A percentile compares a stretch with the other conserved stretches of the same genome.
These are phyloP conservation scores for Microcera coccophila DNA, from an alignment of 2,329 filamentous ascomycete genomes.

Conservation along the genomic window DNA sequence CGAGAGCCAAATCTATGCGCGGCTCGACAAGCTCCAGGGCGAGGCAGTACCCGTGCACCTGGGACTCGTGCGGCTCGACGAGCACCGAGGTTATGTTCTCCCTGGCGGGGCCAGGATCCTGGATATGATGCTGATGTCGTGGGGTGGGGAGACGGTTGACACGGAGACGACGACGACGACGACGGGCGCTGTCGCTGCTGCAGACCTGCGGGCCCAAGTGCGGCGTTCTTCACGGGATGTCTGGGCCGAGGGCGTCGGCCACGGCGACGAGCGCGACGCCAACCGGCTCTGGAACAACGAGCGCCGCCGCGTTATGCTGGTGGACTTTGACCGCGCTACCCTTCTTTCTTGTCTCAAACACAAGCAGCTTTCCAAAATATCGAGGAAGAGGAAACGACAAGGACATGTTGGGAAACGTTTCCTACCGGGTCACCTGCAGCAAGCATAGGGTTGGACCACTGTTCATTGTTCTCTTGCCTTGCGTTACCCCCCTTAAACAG, in stretches of 20 bases:
- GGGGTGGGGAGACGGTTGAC: slow-evolving; percentile 14
- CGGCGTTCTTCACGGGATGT: slow-evolving; percentile 12
- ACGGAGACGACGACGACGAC: background rate
- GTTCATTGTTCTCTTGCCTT: background rate
- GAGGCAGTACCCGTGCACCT: slow-evolving; percentile 17
- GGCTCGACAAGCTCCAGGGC: slow-evolving; percentile 19
- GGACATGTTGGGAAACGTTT: slow-evolving; percentile 2
- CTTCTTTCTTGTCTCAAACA: slow-evolving; percentile 4
- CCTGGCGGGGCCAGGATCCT: slow-evolving; percentile 12
- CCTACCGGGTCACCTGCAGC: slow-evolving; percentile 3
- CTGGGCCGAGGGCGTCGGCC: slow-evolving; percentile 13
- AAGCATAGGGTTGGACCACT: slow-evolving; percentile 3
- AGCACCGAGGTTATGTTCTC: slow-evolving; percentile 14
- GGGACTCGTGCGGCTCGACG: slow-evolving; percentile 9
- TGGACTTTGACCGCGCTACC: slow-evolving; percentile 18
- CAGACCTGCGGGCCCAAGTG: slow-evolving; percentile 3
- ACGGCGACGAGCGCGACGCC: slow-evolving; percentile 15
- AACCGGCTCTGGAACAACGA: slow-evolving; percentile 23
- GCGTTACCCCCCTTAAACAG: background rate
- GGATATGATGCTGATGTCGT: slow-evolving; percentile 26
- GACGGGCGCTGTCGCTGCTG: background rate
- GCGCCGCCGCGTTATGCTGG: slow-evolving; percentile 17
- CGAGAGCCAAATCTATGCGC: slow-evolving; percentile 16
- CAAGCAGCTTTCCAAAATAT: slow-evolving; percentile 5
- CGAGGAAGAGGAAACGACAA: slow-evolving; percentile 7